phyloP scores from a whole-genome alignment of 2,329 filamentous ascomycete genomes.

The Scleromitrula shiraiana region DNA sequence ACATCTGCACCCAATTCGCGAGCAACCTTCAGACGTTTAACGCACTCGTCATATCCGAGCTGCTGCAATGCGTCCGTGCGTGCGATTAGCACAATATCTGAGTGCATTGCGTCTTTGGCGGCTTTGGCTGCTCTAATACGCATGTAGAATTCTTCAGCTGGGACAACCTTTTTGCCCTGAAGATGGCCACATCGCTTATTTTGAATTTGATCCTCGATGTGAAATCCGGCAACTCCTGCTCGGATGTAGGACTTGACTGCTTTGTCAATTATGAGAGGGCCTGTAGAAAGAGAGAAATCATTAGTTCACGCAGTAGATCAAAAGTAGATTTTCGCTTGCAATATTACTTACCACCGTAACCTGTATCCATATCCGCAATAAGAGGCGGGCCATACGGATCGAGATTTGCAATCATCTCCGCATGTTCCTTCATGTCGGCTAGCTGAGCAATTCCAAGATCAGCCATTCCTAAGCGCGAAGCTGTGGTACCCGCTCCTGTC shows the following conservation, averaged over 20 bases:
- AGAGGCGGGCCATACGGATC: conserved; percentile 39
- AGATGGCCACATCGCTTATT: conserved; percentile 62
- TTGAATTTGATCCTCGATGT: conserved; percentile 55
- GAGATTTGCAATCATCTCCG: conserved; percentile 45
- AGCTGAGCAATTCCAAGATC: conserved; percentile 43
- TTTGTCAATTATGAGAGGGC: conserved; percentile 38
- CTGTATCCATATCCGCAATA: conserved; percentile 47
- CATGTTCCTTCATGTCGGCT: conserved; percentile 44
- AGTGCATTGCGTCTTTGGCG: conserved; percentile 40
- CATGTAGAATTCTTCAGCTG: conserved; percentile 40
- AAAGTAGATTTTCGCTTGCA: not conserved
- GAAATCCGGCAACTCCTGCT: conserved; percentile 49
- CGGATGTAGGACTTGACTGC: conserved; percentile 45
- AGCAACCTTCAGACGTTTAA: conserved; percentile 42
- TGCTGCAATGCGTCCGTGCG: conserved; percentile 53
- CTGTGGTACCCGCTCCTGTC: conserved; percentile 40
- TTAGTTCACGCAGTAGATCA: not conserved
- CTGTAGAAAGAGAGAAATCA: not conserved
- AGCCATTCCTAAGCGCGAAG: conserved; percentile 39
- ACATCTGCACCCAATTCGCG: conserved; percentile 50
- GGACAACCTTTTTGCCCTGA: conserved; percentile 50
- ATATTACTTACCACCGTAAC: conserved; percentile 28
- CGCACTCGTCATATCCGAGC: conserved; percentile 48
- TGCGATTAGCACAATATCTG: conserved; percentile 56
- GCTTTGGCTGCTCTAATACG: conserved; percentile 48